Evolutionary conservation across 2,329 filamentous ascomycete genomes (phyloP), one percentile per base, ranked within the genome.

Genomic region (Didymella sp.): DNA sequence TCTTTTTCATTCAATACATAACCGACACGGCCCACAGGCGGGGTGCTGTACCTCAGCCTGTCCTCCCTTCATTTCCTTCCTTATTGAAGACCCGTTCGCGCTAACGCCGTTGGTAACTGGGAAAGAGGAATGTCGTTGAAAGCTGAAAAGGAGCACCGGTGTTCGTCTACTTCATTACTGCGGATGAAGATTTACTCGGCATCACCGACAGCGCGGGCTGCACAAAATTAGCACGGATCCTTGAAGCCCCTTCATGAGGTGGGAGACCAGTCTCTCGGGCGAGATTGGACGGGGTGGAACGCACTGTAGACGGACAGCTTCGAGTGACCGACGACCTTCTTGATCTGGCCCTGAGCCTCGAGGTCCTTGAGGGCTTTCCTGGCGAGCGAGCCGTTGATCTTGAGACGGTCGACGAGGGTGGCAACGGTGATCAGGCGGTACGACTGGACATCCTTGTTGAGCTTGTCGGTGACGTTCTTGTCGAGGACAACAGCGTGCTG

Each of bases 401-500:
- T 99, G 82, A 99, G 88, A 83, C 95, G 89, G 84, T 99, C 95
- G 87, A 99, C 95, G 77, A 99, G 92, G 76, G 92, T 94, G 77
- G 95, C 93, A 77, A 98, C 90, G 79, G 95, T 98, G 84, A 99
- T 92, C 81, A 99, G 92, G 79, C 95, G 92, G 90, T 98, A 99
- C 68, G 95, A 97, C 84, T 98, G 95, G 76, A 99, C 96, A 88
- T 99, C 95, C 87, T 99, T 99, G 87, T 96, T 90, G 82, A 99
- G 92, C 87, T 96, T 96, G 84, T 99, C 95, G 73, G 90, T 90
- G 79, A 90, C 96, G 83, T 85, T 79, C 89, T 99, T 99, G 87
- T 99, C 95, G 84, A 99, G 92, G 79, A 98, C 87, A 83, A 99
- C 95, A 82, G 91, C 91, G 88, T 99, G 95, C 82, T 98, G 90